Base-by-base conservation (phyloP, 352 stramenopile species). In the Globisporangium nagaii region DNA sequence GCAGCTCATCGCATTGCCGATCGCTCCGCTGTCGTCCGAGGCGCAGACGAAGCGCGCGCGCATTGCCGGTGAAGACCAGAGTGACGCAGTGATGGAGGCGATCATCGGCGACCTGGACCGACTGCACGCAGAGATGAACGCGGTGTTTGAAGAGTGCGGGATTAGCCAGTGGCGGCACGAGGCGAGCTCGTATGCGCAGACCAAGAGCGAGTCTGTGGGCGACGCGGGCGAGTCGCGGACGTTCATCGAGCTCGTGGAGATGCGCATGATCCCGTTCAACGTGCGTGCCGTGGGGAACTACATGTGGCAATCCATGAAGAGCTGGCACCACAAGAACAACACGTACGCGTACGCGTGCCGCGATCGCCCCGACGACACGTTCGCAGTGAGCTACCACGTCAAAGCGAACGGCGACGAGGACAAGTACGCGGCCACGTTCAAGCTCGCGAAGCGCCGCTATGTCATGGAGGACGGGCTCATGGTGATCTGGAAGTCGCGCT, bases 241-340 rank as follows among this genome's bases (percentile, higher is more conserved):
- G 53, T 55, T 31, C 20, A 41, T 56, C 17, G 56, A 62, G 22
- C 46, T 62, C 13, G 32, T 57, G 19, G 56, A 62, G 8, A 20
- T 56, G 32, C 56, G 56, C 5, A 32, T 57, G 36, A 56, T 62
- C 35, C 56, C 56, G n/a, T 62, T 62, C 48, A 15, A 25, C 4
- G 39, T 62, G 11, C 20, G 24, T 3, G 41, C 48, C 0, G 56
- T 62, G 4, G 56, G 46, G 13, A 48, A 56, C 35, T 56, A 51
- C n/a, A 10, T 62, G 10, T 62, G 56, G 56, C 17, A 62, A 31
- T 51, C 56, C 22, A 56, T 62, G 41, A 48, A 55, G n/a, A 50
- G 12, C 24, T 56, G 46, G 46, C 39, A 62, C 19, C 24, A 47
- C 22, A 50, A 57, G 41, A 37, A 51, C 37, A 56, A 13, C 19